Percentiles rank a stretch among this genome's conserved stretches.
Evolutionary conservation across 2,329 filamentous ascomycete genomes (phyloP).

Genomic region (Tolypocladium ophioglossoides): DNA sequence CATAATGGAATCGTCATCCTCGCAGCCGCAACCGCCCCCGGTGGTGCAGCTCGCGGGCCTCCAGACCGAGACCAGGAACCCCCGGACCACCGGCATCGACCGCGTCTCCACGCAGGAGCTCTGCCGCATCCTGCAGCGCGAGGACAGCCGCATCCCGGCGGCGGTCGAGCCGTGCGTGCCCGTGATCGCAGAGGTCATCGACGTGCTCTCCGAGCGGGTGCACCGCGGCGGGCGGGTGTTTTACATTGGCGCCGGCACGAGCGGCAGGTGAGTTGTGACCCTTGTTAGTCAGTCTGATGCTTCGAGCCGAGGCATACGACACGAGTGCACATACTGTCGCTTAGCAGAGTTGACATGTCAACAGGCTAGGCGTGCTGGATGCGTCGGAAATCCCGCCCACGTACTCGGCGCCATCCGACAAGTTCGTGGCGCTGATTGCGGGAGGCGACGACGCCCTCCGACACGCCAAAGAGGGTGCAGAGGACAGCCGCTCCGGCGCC

Average conservation of each 20-base stretch:
- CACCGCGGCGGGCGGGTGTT: slow-evolving; percentile 10
- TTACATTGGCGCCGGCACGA: slow-evolving; percentile 29
- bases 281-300: neutral
- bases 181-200: slow-evolving; percentile 7
- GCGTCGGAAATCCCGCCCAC: slow-evolving; percentile 31
- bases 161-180: slow-evolving; percentile 9
- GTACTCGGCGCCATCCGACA: slow-evolving; percentile 24
- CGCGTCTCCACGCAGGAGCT: slow-evolving; percentile 6
- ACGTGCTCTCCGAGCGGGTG: slow-evolving; percentile 6
- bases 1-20: neutral
- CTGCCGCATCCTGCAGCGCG: slow-evolving; percentile 10
- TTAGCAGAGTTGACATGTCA: neutral
- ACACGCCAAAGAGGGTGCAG: slow-evolving; percentile 28
- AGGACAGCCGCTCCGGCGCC: slow-evolving; percentile 23
- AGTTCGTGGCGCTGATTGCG: slow-evolving; percentile 30
- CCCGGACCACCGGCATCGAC: slow-evolving; percentile 6
- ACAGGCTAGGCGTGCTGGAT: slow-evolving; percentile 27
- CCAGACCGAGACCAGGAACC: slow-evolving; percentile 10
- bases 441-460: slow-evolving; percentile 29
- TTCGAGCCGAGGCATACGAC: neutral
- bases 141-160: slow-evolving; percentile 6
- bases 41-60: slow-evolving; percentile 5
- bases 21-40: neutral
- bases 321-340: too few species aligned
- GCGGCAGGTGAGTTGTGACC: slow-evolving; percentile 26